These are phyloP conservation scores for Suillus bovinus DNA, from an alignment of 768 basidiomycete genomes.

Conservation along the genomic window DNA sequence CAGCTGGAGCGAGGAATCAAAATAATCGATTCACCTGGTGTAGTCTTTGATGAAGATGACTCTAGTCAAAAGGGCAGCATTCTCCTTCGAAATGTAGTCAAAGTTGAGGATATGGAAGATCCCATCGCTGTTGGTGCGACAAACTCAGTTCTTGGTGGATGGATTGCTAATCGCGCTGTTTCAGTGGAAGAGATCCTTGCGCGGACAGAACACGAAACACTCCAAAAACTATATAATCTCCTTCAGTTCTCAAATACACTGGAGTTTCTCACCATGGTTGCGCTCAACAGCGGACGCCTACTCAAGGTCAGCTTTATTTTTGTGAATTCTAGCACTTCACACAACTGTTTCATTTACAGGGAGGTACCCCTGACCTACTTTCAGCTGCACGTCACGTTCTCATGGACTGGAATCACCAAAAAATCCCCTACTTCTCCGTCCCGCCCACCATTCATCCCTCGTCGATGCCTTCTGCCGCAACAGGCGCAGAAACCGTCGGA, in stretches of 20 bases:
- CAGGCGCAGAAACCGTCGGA: slow-evolving; percentile 78
- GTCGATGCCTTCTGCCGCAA: slow-evolving; percentile 60
- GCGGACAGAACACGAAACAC: slow-evolving; percentile 66
- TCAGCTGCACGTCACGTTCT: slow-evolving; percentile 81
- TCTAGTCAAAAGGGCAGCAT: slow-evolving; percentile 51
- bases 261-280: slow-evolving; percentile 89
- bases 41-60: slow-evolving; percentile 88
- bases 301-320: slow-evolving; percentile 57
- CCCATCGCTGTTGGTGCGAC: slow-evolving; percentile 81
- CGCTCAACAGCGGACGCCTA: slow-evolving; percentile 78
- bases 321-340: background rate
- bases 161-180: background rate
- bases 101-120: slow-evolving; percentile 89
- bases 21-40: slow-evolving; percentile 94
- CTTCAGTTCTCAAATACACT: slow-evolving; percentile 71
- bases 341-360: slow-evolving; percentile 41
- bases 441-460: slow-evolving; percentile 83
- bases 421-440: slow-evolving; percentile 84
- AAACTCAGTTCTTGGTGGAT: background rate
- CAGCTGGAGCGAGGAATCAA: slow-evolving; percentile 91
- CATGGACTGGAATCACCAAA: slow-evolving; percentile 94
- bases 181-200: slow-evolving; percentile 84
- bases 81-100: slow-evolving; percentile 84
- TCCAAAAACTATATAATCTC: slow-evolving; percentile 85
- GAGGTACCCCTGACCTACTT: slow-evolving; percentile 88